These are phyloP conservation scores for Candida palmyrensis DNA, from an alignment of 805 yeast species.

Conservation along the genomic window DNA sequence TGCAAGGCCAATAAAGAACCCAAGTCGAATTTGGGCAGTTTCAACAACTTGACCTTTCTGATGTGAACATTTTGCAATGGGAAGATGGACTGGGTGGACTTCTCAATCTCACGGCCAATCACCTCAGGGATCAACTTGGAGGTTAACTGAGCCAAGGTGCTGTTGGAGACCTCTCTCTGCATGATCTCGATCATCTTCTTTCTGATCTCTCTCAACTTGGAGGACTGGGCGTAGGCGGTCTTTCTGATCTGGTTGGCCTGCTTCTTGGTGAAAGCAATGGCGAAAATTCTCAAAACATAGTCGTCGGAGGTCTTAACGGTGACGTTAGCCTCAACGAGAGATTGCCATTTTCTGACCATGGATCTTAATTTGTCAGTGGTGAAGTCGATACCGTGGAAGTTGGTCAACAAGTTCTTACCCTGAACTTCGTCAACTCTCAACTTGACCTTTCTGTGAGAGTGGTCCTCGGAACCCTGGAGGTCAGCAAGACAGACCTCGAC, in stretches of 20 bases:
- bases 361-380: conserved; percentile 97
- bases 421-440: conserved; percentile 98
- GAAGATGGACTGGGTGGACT: conserved; percentile 89
- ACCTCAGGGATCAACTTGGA: conserved; percentile 98
- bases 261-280: conserved; percentile 98
- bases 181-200: conserved; percentile 94
- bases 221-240: conserved; percentile 96
- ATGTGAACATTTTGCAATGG: conserved; percentile 98
- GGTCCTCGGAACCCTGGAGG: conserved; percentile 98
- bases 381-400: conserved; percentile 99
- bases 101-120: conserved; percentile 97
- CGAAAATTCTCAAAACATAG: conserved; percentile 93
- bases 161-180: conserved; percentile 93
- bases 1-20: conserved; percentile 95
- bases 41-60: conserved; percentile 97
- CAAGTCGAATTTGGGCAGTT: conserved; percentile 98
- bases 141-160: conserved; percentile 93
- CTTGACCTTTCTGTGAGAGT: conserved; percentile 94
- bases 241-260: conserved; percentile 95
- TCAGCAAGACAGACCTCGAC: conserved; percentile 95
- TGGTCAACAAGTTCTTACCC: conserved; percentile 97
- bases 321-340: conserved; percentile 95
- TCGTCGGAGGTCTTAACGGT: conserved; percentile 98
- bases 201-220: conserved; percentile 96
- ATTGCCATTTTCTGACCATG: conserved; percentile 98